phyloP scores from a whole-genome alignment of 2,329 filamentous ascomycete genomes.

The Microdochium paspali region DNA sequence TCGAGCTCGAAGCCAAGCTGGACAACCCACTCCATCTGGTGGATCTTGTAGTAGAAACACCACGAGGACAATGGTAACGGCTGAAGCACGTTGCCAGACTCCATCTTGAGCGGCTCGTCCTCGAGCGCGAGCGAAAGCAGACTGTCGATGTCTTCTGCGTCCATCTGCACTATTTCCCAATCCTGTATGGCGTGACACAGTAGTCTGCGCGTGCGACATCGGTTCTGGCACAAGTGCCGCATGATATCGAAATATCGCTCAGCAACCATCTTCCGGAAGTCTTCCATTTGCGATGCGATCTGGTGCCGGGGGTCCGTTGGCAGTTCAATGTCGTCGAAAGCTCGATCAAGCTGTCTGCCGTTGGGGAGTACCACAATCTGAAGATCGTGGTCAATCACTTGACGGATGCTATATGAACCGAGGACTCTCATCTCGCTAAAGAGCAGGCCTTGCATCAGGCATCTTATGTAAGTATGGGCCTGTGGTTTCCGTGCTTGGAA shows the following conservation, averaged over 20 bases:
- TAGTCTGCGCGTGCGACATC: constrained; percentile 81
- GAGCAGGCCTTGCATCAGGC: constrained; percentile 66
- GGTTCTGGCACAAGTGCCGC: constrained; percentile 79
- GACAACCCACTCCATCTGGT: constrained; percentile 76
- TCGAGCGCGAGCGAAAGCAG: constrained; percentile 51
- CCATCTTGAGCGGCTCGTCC: constrained; percentile 46
- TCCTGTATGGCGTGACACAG: constrained; percentile 74
- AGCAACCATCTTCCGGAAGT: constrained; percentile 49
- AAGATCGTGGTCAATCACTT: constrained; percentile 77
- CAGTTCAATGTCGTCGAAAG: constrained; percentile 68
- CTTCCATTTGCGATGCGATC: constrained; percentile 65
- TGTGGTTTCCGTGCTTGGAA: constrained; percentile 75
- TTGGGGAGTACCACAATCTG: constrained; percentile 64
- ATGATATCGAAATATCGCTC: constrained; percentile 77
- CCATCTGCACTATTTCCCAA: constrained; percentile 75
- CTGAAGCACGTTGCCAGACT: constrained; percentile 33
- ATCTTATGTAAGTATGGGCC: constrained; percentile 75
- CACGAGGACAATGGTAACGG: constrained; percentile 75
- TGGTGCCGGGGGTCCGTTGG: constrained; percentile 65
- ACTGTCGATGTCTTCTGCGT: constrained; percentile 69
- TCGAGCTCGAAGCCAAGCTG: constrained; percentile 92
- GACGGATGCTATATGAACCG: constrained; percentile 57
- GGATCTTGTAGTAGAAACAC: constrained; percentile 85
- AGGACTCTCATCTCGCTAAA: constrained; percentile 64
- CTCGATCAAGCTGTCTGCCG: constrained; percentile 59